Evolutionary conservation across 192 early-diverging fungal genomes (phyloP), one percentile per base, ranked within the genome.

Genomic region (Piromyces finnis): DNA sequence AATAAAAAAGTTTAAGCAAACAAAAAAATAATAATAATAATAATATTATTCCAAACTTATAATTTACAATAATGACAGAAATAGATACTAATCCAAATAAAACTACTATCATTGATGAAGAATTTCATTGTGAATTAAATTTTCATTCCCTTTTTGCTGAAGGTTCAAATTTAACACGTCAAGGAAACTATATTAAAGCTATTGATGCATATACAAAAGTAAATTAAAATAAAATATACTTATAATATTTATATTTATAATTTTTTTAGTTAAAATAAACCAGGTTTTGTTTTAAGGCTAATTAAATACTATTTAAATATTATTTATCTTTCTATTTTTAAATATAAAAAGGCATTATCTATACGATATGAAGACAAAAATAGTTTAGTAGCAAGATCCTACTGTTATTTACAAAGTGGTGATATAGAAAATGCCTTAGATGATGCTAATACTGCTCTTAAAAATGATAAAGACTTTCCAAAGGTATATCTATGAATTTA

Each of bases 291-390:
- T n/a, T n/a, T n/a, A n/a, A n/a, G n/a, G n/a, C n/a, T n/a, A n/a
- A n/a, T n/a, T n/a, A n/a, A n/a, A n/a, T n/a, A n/a, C n/a, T n/a
- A n/a, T n/a, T n/a, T n/a, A n/a, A n/a, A n/a, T n/a, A n/a, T n/a
- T n/a, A n/a, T n/a, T n/a, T n/a, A n/a, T n/a, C n/a, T n/a, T n/a
- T n/a, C n/a, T n/a, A n/a, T n/a, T n/a, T n/a, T 17, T 22, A 51
- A 51, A 51, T 85, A 87, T 9, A 68, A n/a, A 68, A n/a, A 86
- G 85, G 87, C 88, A 15, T 85, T 91, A 30, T 79, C 80, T 22
- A 84, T 91, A 27, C 85, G 89, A 14, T 89, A 88, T 30, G 82
- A 84, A 29, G 89, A 91, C 81, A 91, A 91, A 80, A 85, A 88
- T 82, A 86, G 84, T 77, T 86, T 91, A 14, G 89, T 91, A 26